Percentiles rank a stretch among this genome's conserved stretches.
Conservation (phyloP, 108 stramenopile species). For the Skeletonema costatum region DNA sequence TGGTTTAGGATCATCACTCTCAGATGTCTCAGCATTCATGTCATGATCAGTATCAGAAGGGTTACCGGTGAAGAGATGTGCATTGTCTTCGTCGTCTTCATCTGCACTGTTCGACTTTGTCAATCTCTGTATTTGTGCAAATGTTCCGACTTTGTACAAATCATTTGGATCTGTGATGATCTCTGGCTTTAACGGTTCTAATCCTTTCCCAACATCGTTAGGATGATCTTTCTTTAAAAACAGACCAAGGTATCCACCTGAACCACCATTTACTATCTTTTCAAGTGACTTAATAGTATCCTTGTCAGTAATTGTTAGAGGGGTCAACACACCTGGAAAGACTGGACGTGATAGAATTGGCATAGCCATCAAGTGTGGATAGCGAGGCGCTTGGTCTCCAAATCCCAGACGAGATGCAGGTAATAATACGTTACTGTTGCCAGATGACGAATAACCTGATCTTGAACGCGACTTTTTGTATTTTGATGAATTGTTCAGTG, state of each 20-base stretch:
- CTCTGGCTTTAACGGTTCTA: constrained; percentile 72
- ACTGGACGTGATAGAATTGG: constrained; percentile 75
- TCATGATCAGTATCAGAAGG: constrained; percentile 7
- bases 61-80: constrained; percentile 5
- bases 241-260: constrained; percentile 69
- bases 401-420: constrained; percentile 51
- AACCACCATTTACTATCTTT: constrained; percentile 49
- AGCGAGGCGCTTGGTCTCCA: constrained; percentile 85
- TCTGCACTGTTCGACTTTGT: constrained; percentile 21
- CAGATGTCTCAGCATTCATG: background rate
- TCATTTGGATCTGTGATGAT: constrained; percentile 70
- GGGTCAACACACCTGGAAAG: constrained; percentile 83
- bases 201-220: constrained; percentile 69
- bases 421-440: constrained; percentile 22
- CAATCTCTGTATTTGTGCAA: constrained; percentile 84
- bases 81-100: constrained; percentile 11
- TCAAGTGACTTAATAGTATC: constrained; percentile 82
- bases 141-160: constrained; percentile 81
- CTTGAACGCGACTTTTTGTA: constrained; percentile 29
- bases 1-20: constrained; percentile 28
- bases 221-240: constrained; percentile 77
- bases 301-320: constrained; percentile 72
- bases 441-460: background rate
- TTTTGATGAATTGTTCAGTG: constrained; percentile 41
- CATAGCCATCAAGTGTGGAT: constrained; percentile 80